Percentiles rank a stretch among this genome's conserved stretches.
Conservation (phyloP, 2,329 filamentous ascomycete species). For the Diplodia intermedia region DNA sequence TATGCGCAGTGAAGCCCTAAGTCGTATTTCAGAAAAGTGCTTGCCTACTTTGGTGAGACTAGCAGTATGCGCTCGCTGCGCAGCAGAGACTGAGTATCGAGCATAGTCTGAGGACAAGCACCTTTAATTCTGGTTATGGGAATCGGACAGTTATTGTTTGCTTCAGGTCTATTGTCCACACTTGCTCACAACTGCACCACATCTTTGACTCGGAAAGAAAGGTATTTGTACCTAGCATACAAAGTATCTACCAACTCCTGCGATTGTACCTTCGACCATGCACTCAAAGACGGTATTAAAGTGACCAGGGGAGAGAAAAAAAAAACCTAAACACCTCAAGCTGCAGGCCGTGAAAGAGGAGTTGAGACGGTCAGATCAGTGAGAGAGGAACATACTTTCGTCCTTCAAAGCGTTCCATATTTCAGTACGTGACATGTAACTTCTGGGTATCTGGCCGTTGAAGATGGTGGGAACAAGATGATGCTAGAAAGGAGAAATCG, state of each 20-base stretch:
- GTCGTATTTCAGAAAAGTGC: too few species aligned
- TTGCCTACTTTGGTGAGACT: too few species aligned
- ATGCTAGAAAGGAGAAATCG: not conserved
- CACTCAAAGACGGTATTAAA: not conserved
- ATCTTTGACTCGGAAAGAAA: too few species aligned
- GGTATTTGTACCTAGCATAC: not conserved
- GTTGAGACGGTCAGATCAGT: not conserved
- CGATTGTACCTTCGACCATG: not conserved
- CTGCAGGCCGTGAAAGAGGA: not conserved
- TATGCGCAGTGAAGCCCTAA: not conserved
- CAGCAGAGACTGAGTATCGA: too few species aligned
- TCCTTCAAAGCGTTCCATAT: not conserved
- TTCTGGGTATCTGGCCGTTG: constrained; percentile 1
- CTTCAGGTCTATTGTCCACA: too few species aligned
- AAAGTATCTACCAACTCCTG: not conserved
- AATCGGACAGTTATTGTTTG: too few species aligned
- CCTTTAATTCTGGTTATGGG: too few species aligned
- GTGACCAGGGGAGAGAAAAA: not conserved
- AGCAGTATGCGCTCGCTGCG: too few species aligned
- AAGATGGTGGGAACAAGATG: not conserved
- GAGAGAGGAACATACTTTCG: not conserved
- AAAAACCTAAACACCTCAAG: not conserved
- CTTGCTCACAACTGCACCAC: too few species aligned
- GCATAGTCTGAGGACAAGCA: too few species aligned
- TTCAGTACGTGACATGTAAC: not conserved